Percentiles rank a stretch among this genome's conserved stretches.
phyloP scores from a whole-genome alignment of 345 rosid genomes.

The Syzygium aromaticum region DNA sequence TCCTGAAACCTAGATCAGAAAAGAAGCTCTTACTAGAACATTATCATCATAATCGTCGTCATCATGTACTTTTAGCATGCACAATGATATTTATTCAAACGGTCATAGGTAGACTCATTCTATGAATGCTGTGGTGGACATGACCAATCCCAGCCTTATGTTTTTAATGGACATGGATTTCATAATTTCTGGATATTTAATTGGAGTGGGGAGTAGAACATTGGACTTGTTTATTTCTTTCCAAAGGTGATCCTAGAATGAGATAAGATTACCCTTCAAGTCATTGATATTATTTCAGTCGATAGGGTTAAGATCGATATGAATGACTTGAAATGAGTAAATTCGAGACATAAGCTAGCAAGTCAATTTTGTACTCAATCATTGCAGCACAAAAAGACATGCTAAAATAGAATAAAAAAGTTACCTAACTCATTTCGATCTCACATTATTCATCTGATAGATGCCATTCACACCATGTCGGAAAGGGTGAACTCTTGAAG shows the following conservation, averaged over 20 bases:
- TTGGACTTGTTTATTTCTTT: too few species aligned
- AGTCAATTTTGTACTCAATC: neutral
- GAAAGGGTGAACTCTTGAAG: neutral
- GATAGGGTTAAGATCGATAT: neutral
- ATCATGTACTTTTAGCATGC: neutral
- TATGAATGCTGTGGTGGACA: neutral
- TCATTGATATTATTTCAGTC: neutral
- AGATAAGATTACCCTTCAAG: neutral
- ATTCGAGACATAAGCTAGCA: neutral
- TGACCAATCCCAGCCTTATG: neutral
- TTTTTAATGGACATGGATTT: too few species aligned
- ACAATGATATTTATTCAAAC: neutral
- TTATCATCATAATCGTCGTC: neutral
- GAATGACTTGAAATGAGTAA: neutral
- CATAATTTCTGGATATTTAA: too few species aligned
- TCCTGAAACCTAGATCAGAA: constrained; percentile 72
- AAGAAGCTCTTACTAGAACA: neutral
- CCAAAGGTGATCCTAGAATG: neutral
- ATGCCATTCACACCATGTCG: neutral
- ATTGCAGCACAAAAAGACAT: neutral
- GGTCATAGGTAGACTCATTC: neutral
- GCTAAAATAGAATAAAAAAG: neutral
- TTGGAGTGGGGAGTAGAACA: too few species aligned
- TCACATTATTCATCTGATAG: neutral
- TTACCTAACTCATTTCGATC: neutral